Evolutionary conservation across 257 asterid species (phyloP).

Genomic region (Forsythia suspensa): DNA sequence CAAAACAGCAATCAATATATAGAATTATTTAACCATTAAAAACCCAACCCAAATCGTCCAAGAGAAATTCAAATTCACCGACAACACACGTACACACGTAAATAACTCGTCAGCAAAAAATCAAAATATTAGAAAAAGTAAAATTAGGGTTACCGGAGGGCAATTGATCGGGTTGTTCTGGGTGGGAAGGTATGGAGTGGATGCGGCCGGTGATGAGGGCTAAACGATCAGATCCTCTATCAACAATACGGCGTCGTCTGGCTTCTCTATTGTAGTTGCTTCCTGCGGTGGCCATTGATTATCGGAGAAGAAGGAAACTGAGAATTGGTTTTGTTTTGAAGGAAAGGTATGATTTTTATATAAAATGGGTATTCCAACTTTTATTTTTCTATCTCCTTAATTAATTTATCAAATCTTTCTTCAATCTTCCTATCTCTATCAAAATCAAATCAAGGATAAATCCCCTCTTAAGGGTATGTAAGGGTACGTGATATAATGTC

Average conservation of each 20-base stretch:
- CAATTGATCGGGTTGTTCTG: slow-evolving; percentile 36
- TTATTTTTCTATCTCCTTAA: background rate
- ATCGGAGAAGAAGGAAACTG: background rate
- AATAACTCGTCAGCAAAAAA: background rate
- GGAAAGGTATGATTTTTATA: background rate
- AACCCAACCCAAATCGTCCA: background rate
- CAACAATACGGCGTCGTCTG: slow-evolving; percentile 82
- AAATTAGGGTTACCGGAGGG: slow-evolving; percentile 37
- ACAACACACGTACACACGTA: background rate
- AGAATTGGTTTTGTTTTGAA: background rate
- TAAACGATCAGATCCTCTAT: slow-evolving; percentile 76
- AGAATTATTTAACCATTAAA: background rate
- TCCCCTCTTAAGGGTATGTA: too few species aligned
- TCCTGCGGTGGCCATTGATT: slow-evolving; percentile 8
- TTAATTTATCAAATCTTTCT: too few species aligned
- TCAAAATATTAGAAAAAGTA: background rate
- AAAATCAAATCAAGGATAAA: too few species aligned
- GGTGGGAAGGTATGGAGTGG: slow-evolving; percentile 52
- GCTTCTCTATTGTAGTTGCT: slow-evolving; percentile 50
- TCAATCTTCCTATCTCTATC: too few species aligned
- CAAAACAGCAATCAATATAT: background rate
- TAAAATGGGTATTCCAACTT: background rate
- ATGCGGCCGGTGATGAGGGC: slow-evolving; percentile 87
- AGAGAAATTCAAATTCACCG: background rate
- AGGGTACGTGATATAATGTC: too few species aligned